Base-by-base conservation (phyloP, 225 moss, liverwort and hornwort genomes). In the Pseudisothecium myosuroides region DNA sequence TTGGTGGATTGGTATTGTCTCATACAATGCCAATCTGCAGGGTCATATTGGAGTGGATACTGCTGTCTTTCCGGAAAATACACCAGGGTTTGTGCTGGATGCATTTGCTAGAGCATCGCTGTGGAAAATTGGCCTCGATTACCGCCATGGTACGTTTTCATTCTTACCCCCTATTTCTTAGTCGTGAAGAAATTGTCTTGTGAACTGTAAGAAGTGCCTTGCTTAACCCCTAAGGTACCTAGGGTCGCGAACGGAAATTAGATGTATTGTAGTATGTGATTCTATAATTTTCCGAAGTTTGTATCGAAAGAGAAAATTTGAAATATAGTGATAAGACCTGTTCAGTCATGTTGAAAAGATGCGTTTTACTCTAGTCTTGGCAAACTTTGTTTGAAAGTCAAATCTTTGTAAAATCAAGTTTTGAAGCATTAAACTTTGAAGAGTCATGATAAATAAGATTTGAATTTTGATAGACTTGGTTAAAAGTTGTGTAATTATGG, bases 61-160 rank as follows among this genome's bases (percentile, higher is more conserved):
- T 85, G 95, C 97, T 78, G 91, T 99, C 32, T 99, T 99, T 89
- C 99, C 99, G 31, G 99, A 99, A 90, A 89, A 95, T 84, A 99
- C 96, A 81, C 99, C 99, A 86, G 97, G 99, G 18, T 99, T 97
- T 91, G 99, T 99, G 77, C 91, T 99, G 81, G 97, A 99, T 85
- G 99, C 96, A 90, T 94, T 99, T 87, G 99, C 99, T 37, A 93
- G 99, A 83, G 92, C 96, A 32, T 95, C 97, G 39, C 93, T 99
- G 55, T 99, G 99, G 99, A 99, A 96, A 88, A 97, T 99, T 81
- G 99, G 99, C 81, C 96, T 99, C 47, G 97, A 99, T 91, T 99
- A 97, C 86, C 96, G 99, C 74, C 99, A 99, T 92, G 99, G 99
- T 97, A 90, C 62, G 68, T 79, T 73, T 26, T 18, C 59, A 12